Conservation (phyloP, 108 stramenopile species). For the Seminavis robusta region DNA sequence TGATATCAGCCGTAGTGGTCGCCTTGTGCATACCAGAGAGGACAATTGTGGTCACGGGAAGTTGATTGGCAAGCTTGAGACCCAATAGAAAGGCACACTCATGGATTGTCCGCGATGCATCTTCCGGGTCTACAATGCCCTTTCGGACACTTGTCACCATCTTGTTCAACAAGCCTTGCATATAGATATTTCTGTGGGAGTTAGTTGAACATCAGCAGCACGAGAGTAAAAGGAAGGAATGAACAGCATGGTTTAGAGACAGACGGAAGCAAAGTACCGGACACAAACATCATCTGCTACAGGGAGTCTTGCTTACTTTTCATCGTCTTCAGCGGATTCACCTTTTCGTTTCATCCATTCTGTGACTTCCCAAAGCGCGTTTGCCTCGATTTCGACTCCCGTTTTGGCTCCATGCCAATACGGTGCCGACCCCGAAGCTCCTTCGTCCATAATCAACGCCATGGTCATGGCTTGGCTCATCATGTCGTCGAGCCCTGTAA, state of each 20-base stretch:
- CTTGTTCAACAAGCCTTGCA: conserved; percentile 70
- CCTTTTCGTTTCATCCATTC: conserved; percentile 77
- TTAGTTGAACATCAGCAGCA: no score
- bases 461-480: conserved; percentile 80
- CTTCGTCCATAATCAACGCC: conserved; percentile 69
- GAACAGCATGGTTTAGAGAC: no score
- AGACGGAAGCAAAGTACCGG: no score
- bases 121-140: conserved; percentile 47
- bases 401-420: conserved; percentile 24
- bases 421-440: conserved; percentile 16
- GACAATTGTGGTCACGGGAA: conserved; percentile 66
- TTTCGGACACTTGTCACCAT: conserved; percentile 62
- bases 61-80: conserved; percentile 51
- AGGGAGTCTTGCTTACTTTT: conserved; percentile 49
- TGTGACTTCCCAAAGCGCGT: conserved; percentile 58
- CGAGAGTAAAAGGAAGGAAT: no score
- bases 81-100: conserved; percentile 78
- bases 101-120: conserved; percentile 73
- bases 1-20: conserved; percentile 44
- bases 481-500: conserved; percentile 70
- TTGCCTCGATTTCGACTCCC: conserved; percentile 70
- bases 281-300: no score
- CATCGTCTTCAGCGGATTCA: conserved; percentile 41
- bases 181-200: conserved; percentile 52
- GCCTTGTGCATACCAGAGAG: conserved; percentile 79